Evolutionary conservation across 495 filamentous ascomycete species (phyloP), one percentile per base, ranked within the genome.

Genomic region (Diplogelasinospora grovesii): DNA sequence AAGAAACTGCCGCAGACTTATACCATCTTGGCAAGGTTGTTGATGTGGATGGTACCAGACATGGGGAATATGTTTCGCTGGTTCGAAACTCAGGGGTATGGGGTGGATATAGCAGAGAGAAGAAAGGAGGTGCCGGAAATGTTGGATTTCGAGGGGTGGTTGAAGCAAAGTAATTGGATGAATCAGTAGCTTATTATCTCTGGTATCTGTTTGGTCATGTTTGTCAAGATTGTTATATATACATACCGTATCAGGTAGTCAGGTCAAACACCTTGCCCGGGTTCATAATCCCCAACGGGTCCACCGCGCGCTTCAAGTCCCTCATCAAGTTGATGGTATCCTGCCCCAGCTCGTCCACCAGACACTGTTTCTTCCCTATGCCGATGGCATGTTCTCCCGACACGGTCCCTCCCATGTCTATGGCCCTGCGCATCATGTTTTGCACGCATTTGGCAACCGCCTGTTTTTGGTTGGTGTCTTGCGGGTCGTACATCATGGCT

Each of bases 1-100:
- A 48, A 58, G 32, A 43, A 63, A 28, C 37, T 81, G 20, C 77
- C 77, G 11, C 59, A 65, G 30, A 73, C 73, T 0, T 81, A 63
- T 49, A 46, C 51, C 0, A 35, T 75, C 7, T 39, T 71, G 0
- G 64, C 61, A 1, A 61, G 38, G 33, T 37, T 58, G 0, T 36
- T 70, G 26, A 49, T 76, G 62, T 68, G 60, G 55, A 43, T 56
- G 31, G 52, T 81, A 4, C 66, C 56, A 38, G 76, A 86, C 6
- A 18, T 83, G 13, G 69, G 69, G 0, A 43, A 43, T 2, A 86
- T 86, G 81, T 78, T 84, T 42, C 50, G 53, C 23, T 87, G 71
- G 67, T 85, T 86, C 40, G 61, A 72, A 49, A 67, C 72, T 29
- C 65, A 72, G 32, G 82, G 81, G 1, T 86, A 72, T 47, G 67